Base-by-base conservation (phyloP, 2,329 filamentous ascomycete species). In the Iodosphaeria phyllophila region DNA sequence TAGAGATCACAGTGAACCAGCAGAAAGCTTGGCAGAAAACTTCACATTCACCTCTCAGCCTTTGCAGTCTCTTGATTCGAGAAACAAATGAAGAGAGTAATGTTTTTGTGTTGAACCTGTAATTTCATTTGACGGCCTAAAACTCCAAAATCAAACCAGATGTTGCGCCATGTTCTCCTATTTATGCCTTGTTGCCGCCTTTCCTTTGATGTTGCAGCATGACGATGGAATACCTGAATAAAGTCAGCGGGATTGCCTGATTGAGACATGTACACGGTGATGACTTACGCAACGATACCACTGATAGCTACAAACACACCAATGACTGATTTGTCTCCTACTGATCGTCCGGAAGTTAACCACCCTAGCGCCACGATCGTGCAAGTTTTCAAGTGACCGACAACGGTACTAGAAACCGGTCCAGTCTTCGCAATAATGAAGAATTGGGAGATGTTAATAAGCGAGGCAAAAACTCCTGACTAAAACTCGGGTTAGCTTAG, bases 371-470 rank as follows among this genome's bases (percentile, higher is more conserved):
- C 58, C n/a, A 74, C 66, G 33, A 74, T 73, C 5, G 60, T 61
- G 36, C 66, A 72, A 0, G 68, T 74, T 47, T 74, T 74, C 18
- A 71, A 50, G 36, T 74, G 68, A 1, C 68, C 70, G 10, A 74
- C 66, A 1, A 75, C 66, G 0, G 69, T 73, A 35, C 66, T 72
- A 6, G 66, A 67, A 4, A 74, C 67, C 0, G 69, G 63, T 0
- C 69, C 68, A 0, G 62, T 64, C 41, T 67, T 59, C 3, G 62
- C 65, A 21, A 70, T 58, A 31, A 72, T 68, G 42, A 68, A 72
- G 33, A 69, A 68, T 40, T 64, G 64, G 8, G 60, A 67, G 39
- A 72, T 58, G 41, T 75, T 75, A 47, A 76, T 72, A 27, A 74
- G 47, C 18, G 62, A 62, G 7, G 72, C 72, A 33, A 73, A 66